phyloP scores from a whole-genome alignment of 2,329 filamentous ascomycete genomes.

The Colletotrichum filicis region DNA sequence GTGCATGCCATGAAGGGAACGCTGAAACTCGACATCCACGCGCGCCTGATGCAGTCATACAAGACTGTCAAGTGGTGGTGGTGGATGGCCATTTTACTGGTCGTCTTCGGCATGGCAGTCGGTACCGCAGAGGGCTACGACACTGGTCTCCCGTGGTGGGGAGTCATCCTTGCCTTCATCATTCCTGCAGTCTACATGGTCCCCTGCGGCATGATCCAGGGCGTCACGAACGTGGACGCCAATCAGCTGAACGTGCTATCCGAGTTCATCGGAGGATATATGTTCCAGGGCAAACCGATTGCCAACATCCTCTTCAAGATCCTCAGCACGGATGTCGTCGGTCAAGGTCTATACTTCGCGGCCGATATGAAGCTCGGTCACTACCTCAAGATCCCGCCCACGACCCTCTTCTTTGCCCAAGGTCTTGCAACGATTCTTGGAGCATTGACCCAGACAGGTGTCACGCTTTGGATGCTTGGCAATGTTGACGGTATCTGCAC shows the following conservation, averaged over 20 bases:
- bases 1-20: conserved; percentile 40
- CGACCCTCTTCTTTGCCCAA: conserved; percentile 69
- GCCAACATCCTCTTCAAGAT: conserved; percentile 52
- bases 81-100: conserved; percentile 62
- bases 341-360: conserved; percentile 52
- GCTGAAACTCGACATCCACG: conserved; percentile 48
- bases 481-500: conserved; percentile 65
- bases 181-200: conserved; percentile 46
- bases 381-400: conserved; percentile 67
- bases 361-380: conserved; percentile 61
- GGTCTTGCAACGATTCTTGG: conserved; percentile 61
- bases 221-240: conserved; percentile 54
- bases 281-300: conserved; percentile 48
- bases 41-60: conserved; percentile 66
- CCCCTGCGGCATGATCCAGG: conserved; percentile 65
- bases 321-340: conserved; percentile 46
- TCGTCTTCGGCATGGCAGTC: conserved; percentile 47
- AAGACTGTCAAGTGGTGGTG: conserved; percentile 69
- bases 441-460: conserved; percentile 48
- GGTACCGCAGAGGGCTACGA: conserved; percentile 57
- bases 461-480: conserved; percentile 45
- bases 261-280: conserved; percentile 56
- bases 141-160: conserved; percentile 70
- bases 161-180: conserved; percentile 53
- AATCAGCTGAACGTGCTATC: conserved; percentile 50